Conservation (phyloP, 257 asterid species). For the Fraxinus excelsior region DNA sequence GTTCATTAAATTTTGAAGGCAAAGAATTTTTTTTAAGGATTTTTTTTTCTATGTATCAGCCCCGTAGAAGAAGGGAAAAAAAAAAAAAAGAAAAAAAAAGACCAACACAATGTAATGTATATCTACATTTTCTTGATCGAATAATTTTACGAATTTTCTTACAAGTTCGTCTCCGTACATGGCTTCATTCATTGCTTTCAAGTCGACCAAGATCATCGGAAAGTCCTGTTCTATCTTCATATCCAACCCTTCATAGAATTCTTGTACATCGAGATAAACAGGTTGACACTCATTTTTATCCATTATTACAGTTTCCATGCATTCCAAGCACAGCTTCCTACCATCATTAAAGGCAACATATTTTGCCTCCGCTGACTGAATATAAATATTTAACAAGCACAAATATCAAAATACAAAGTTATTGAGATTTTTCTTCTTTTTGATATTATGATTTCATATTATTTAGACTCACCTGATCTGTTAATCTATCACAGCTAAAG, state of each 20-base stretch:
- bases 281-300: constrained; percentile 79
- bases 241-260: constrained; percentile 67
- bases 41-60: too few species aligned
- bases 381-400: too few species aligned
- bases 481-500: constrained; percentile 83
- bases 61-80: too few species aligned
- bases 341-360: constrained; percentile 80
- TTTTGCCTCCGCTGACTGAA: constrained; percentile 34
- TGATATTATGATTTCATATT: neutral
- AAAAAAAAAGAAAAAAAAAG: neutral
- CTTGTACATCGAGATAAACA: constrained; percentile 70
- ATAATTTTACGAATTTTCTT: constrained; percentile 26
- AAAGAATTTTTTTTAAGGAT: too few species aligned
- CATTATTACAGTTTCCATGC: constrained; percentile 86
- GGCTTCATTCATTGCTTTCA: constrained; percentile 85
- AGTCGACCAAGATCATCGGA: constrained; percentile 85
- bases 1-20: too few species aligned
- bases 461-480: constrained; percentile 55
- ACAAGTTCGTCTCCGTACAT: constrained; percentile 89
- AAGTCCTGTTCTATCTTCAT: constrained; percentile 79
- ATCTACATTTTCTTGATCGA: neutral
- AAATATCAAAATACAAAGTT: too few species aligned
- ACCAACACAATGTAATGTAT: neutral
- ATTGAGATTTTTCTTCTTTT: too few species aligned
- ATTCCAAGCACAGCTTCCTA: constrained; percentile 87